These are phyloP conservation scores for Sporothrix sp. DNA, from an alignment of 2,329 filamentous ascomycete species.

Conservation along the genomic window DNA sequence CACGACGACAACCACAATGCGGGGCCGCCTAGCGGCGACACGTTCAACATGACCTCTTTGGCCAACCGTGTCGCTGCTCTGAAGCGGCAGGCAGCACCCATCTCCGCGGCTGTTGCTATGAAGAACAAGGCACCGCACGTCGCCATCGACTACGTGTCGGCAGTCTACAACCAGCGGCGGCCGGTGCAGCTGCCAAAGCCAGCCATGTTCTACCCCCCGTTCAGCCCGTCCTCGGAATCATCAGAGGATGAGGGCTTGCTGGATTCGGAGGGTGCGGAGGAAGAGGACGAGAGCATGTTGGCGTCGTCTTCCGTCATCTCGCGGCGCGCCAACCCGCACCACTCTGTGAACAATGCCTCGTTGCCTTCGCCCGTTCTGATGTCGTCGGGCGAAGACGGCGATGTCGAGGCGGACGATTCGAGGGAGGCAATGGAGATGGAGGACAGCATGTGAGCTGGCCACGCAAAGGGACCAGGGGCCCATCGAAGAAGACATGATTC, in stretches of 20 bases:
- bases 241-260: slow-evolving; percentile 19
- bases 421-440: slow-evolving; percentile 1
- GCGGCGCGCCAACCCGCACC: slow-evolving; percentile 27
- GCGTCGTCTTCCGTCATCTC: slow-evolving; percentile 26
- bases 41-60: slow-evolving; percentile 29
- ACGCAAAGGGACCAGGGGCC: background rate
- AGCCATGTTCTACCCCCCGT: slow-evolving; percentile 40
- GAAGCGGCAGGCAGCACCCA: slow-evolving; percentile 11
- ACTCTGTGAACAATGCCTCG: slow-evolving; percentile 30
- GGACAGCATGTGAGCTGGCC: slow-evolving; percentile 2
- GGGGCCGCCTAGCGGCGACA: background rate
- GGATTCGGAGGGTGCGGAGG: slow-evolving; percentile 26
- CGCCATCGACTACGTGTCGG: slow-evolving; percentile 37
- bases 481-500: slow-evolving; percentile 2
- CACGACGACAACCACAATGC: background rate
- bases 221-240: slow-evolving; percentile 31
- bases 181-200: slow-evolving; percentile 44
- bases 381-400: slow-evolving; percentile 32
- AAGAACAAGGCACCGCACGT: slow-evolving; percentile 18
- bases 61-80: slow-evolving; percentile 30
- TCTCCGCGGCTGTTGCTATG: slow-evolving; percentile 6
- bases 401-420: slow-evolving; percentile 14
- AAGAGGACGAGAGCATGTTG: slow-evolving; percentile 24
- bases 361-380: slow-evolving; percentile 28
- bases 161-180: slow-evolving; percentile 33